Base-by-base conservation (phyloP, 2,329 filamentous ascomycete genomes). In the Xylaria sp. region DNA sequence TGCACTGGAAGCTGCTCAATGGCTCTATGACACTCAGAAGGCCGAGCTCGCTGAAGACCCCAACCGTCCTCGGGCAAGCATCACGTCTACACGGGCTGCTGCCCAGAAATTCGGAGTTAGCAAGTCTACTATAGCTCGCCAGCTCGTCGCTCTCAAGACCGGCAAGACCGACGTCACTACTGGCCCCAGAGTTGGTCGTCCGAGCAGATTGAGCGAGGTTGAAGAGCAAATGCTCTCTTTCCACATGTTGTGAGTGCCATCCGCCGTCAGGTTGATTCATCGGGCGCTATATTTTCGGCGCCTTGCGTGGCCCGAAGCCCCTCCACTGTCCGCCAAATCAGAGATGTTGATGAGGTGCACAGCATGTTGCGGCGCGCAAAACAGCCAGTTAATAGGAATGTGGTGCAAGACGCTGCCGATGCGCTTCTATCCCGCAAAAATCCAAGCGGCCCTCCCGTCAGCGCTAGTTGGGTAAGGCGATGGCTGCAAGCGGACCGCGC, bases 151-250 rank as follows among this genome's bases (percentile, higher is more conserved):
- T 9, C 49, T 64, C 31, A 64, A 64, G 49, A 57, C 23, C 6
- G 58, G 58, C 48, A 61, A 58, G 19, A 17, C 38, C 17, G 37
- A 48, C 7, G 47, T 41, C 27, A 52, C 19, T 35, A 25, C 56
- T 6, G 55, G 44, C 10, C 15, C 23, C 11, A 44, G 29, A 21
- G 21, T 29, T 15, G 61, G 61, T 27, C 61, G 61, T n/a, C 61
- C 58, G 11, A 52, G 21, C 27, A 23, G 58, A 9, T 37, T 64
- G 17, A 62, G 43, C 23, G 54, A 58, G 13, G 47, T 44, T n/a
- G 62, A 64, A 33, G 58, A 64, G 37, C 29, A 64, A 17, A 58
- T 62, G 58, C 58, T 64, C 25, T n/a, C 35, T 31, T 64, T 64
- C 19, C 58, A 64, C 27, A 51, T 29, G 2, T 64, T 58, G 60